These are phyloP conservation scores for Ballota nigra DNA, from an alignment of 257 asterid species.

Conservation along the genomic window DNA sequence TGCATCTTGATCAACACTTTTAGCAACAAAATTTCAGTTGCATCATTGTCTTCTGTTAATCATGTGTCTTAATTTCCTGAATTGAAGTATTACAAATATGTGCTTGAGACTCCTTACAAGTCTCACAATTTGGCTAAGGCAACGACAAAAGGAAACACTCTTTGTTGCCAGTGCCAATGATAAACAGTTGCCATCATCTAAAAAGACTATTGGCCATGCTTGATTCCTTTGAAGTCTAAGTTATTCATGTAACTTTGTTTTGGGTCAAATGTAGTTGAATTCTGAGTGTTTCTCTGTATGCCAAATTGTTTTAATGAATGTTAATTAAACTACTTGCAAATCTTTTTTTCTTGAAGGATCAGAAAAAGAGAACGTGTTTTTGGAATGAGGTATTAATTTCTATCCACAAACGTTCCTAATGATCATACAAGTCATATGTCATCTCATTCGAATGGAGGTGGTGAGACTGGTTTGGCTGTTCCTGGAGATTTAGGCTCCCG, in stretches of 20 bases:
- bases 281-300: not conserved
- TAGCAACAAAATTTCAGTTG: too few relatives aligned
- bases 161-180: conserved; percentile 93
- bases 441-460: too few relatives aligned
- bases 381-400: too few relatives aligned
- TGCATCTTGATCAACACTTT: too few relatives aligned
- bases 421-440: too few relatives aligned
- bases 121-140: conserved; percentile 93
- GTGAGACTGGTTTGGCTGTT: too few relatives aligned
- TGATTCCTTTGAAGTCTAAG: conserved; percentile 77
- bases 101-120: conserved; percentile 88
- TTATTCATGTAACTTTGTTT: not conserved
- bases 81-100: conserved; percentile 82
- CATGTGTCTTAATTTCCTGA: not conserved
- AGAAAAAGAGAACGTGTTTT: too few relatives aligned
- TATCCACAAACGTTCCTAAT: too few relatives aligned
- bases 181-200: conserved; percentile 74
- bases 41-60: not conserved
- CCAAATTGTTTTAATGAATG: not conserved
- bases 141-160: conserved; percentile 89
- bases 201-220: conserved; percentile 77
- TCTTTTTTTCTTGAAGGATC: too few relatives aligned
- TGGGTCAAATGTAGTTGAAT: too few relatives aligned
- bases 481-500: too few relatives aligned
- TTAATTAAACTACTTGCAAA: not conserved